Percentiles rank a stretch among this genome's conserved stretches.
These are phyloP conservation scores for Phytophthora vignae DNA, from an alignment of 352 stramenopile species.

Conservation along the genomic window DNA sequence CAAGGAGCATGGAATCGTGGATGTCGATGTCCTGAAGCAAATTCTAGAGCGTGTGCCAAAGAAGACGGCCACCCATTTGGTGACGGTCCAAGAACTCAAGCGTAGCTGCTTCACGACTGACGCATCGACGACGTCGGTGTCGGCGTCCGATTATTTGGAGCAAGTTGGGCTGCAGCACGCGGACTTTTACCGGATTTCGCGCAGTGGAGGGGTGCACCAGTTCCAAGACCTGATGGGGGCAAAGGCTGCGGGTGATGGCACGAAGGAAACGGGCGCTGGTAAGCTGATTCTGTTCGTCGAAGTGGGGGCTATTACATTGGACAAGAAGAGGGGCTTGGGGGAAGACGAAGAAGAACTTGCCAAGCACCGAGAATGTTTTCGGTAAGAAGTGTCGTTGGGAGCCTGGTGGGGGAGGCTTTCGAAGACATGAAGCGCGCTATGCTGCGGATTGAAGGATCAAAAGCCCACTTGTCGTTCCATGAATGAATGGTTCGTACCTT, in stretches of 20 bases:
- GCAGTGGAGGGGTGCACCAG: neutral
- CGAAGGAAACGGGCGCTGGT: neutral
- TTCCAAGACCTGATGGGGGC: neutral
- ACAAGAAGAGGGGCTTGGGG: neutral
- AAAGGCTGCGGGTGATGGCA: neutral
- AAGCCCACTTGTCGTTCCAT: too few species aligned
- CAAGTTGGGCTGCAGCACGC: neutral
- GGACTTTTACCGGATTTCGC: neutral
- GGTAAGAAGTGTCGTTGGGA: too few species aligned
- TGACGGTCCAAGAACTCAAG: neutral
- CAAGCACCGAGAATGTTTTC: too few species aligned
- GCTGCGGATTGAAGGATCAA: too few species aligned
- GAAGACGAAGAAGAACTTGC: too few species aligned
- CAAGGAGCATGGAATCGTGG: neutral
- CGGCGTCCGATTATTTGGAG: neutral
- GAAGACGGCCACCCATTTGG: neutral
- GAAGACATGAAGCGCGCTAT: too few species aligned
- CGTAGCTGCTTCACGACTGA: neutral
- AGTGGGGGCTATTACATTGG: neutral
- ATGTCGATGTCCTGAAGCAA: neutral
- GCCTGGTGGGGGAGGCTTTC: too few species aligned
- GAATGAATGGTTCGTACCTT: too few species aligned
- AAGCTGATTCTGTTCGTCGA: slow-evolving; percentile 14
- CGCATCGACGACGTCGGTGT: neutral
- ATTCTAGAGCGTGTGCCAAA: slow-evolving; percentile 1